Evolutionary conservation across 495 filamentous ascomycete species (phyloP), one percentile per base, ranked within the genome.

Genomic region (Hypoxylon subgilvum): DNA sequence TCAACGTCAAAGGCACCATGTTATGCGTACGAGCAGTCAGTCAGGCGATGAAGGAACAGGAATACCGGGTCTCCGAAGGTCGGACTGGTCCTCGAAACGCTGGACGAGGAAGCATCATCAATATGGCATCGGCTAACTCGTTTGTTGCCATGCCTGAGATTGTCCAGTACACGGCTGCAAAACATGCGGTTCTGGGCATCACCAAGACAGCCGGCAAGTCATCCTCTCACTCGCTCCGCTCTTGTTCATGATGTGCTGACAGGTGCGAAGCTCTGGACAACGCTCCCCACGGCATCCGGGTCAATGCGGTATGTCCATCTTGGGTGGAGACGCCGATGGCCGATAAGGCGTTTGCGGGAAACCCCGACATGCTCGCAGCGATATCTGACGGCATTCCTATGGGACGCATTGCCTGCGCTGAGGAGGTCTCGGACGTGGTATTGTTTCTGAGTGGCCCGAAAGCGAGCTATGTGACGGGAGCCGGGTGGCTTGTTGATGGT

Each of bases 141-240:
- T 69, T 72, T 7, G 43, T 75, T 3, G 65, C 72, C 0, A 68
- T 7, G 0, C 34, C 42, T 4, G 13, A 41, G 1, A 40, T 69
- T 0, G 61, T 72, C 18, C 72, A 71, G 1, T 83, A 83, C 39
- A 75, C 71, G 0, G 69, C 79, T 0, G 67, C 76, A 0, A 84
- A 84, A 50, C 79, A 82, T 48, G 80, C 78, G 0, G 69, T 79
- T 0, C 30, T 80, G 0, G 79, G 78, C 0, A 69, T 84, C 39
- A 82, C 78, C 45, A 74, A 75, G 38, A 74, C 66, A 16, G 75
- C 74, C 6, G 69, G 73, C 75, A 61, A 22, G 58, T 46, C n/a
- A n/a, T n/a, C n/a, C n/a, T n/a, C n/a, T n/a, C n/a, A n/a, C n/a
- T n/a, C n/a, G n/a, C n/a, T n/a, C n/a, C n/a, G n/a, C n/a, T n/a